These are phyloP conservation scores for Trichoderma cornu-damae DNA, from an alignment of 2,329 filamentous ascomycete genomes.

Conservation along the genomic window DNA sequence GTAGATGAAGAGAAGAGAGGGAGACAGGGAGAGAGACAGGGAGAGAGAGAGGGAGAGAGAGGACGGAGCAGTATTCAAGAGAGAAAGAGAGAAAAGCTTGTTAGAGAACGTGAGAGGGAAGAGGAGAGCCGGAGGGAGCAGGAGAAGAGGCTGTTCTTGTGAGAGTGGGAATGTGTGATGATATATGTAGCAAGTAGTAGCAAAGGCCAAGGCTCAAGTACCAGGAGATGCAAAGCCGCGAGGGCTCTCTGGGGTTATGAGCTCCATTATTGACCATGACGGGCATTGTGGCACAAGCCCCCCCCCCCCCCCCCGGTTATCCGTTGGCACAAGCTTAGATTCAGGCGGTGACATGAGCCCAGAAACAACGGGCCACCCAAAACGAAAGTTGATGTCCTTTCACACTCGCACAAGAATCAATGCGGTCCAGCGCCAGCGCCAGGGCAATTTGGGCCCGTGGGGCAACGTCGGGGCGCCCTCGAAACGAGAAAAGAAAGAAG, in stretches of 20 bases:
- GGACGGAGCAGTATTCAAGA: not conserved
- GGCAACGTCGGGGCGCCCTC: slow-evolving; percentile 8
- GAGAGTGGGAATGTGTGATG: slow-evolving; percentile 32
- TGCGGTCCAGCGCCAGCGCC: slow-evolving; percentile 21
- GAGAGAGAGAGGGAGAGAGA: not conserved
- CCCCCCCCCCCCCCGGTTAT: too few relatives aligned
- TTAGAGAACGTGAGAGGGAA: slow-evolving; percentile 21
- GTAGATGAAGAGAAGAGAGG: too few relatives aligned
- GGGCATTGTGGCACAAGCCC: slow-evolving; percentile 21
- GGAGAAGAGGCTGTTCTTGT: slow-evolving; percentile 24
- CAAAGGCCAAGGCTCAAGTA: not conserved
- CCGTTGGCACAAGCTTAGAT: slow-evolving; percentile 30
- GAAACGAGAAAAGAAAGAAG: not conserved
- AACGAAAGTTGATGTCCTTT: slow-evolving; percentile 16
- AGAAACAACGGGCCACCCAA: slow-evolving; percentile 10
- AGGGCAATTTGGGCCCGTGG: slow-evolving; percentile 22
- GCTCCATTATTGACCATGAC: slow-evolving; percentile 11
- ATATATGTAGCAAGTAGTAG: slow-evolving; percentile 28
- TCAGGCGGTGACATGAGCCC: slow-evolving; percentile 34
- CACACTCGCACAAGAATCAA: slow-evolving; percentile 16
- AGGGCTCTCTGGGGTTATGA: slow-evolving; percentile 12
- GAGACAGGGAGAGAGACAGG: not conserved
- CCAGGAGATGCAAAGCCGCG: not conserved
- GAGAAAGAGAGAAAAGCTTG: slow-evolving; percentile 10
- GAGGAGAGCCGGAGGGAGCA: slow-evolving; percentile 23